Evolutionary conservation across 768 basidiomycete species (phyloP), one percentile per base, ranked within the genome.

Genomic region (Rhodotorula toruloides): DNA sequence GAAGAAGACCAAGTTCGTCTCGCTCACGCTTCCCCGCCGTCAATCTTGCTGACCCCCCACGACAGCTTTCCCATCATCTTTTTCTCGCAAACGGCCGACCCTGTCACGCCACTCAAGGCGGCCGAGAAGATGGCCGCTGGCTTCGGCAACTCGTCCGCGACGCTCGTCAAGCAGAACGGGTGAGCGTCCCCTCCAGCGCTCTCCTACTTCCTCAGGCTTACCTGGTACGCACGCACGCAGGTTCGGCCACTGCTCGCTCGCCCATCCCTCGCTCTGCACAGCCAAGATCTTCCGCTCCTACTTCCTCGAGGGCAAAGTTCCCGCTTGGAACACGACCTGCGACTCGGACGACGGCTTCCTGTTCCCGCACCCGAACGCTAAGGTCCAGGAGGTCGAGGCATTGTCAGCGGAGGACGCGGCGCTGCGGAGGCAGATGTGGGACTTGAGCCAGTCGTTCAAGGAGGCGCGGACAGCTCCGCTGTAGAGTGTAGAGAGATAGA

Each of bases 251-350:
- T 70, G 69, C 46, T 68, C 67, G 1, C n/a, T 58, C 27, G 66
- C 69, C 2, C 70, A 70, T 19, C 72, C 72, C 19, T 71, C 70
- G 0, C 48, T 67, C n/a, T 73, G 72, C 47, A 68, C 70, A 13
- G 64, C 64, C 3, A 65, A 71, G 48, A 31, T 21, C 8, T 36
- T 61, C 2, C 60, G 68, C 8, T 22, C 53, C 31, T 73, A 71
- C 58, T 60, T 73, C 63, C 39, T 71, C 55, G 40, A 73, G 14
- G 70, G 70, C 25, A 31, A 21, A 13, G 46, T 71, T 1, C 72
- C 72, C 7, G 37, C 47, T 21, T 32, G 44, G 17, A 61, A 55
- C 31, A 63, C 70, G 37, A 47, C 44, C 29, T 73, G 72, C 56
- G 56, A 68, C 2, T 44, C 47, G 22, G 69, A 73, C 37, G 44